A percentile compares a stretch with the other conserved stretches of the same genome.
Conservation (phyloP, 1,284 basidiomycete species). For the Sporisorium sorghi region DNA sequence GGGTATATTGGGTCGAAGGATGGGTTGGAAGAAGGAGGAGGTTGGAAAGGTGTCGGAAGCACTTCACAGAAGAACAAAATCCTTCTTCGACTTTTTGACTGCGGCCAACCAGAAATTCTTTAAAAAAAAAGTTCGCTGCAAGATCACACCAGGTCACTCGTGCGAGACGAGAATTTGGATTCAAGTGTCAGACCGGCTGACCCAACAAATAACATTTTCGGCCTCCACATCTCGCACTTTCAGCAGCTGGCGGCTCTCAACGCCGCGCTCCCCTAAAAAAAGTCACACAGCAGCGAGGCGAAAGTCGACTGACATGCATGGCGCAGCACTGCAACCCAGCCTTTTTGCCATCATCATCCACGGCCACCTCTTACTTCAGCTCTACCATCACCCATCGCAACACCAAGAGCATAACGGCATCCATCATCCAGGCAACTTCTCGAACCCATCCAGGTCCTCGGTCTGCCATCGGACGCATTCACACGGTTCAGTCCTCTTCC, state of each 20-base stretch:
- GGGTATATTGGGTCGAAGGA: constrained; percentile 33
- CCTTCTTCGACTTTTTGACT: constrained; percentile 31
- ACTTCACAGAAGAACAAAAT: constrained; percentile 1
- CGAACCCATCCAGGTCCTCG: neutral
- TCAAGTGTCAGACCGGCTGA: constrained; percentile 4
- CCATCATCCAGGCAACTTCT: neutral
- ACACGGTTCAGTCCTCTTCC: neutral
- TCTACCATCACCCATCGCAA: constrained; percentile 5
- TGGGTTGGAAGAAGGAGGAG: constrained; percentile 1
- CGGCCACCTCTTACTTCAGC: neutral
- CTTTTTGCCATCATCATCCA: constrained; percentile 1
- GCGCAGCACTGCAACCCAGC: constrained; percentile 7
- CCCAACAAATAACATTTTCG: neutral
- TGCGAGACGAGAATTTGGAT: constrained; percentile 4
- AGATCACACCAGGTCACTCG: constrained; percentile 18
- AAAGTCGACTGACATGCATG: constrained; percentile 11
- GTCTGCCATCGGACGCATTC: neutral
- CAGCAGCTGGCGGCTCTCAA: constrained; percentile 12
- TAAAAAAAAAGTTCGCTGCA: constrained; percentile 5
- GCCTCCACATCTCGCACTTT: constrained; percentile 36
- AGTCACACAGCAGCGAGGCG: neutral
- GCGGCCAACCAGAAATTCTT: constrained; percentile 37
- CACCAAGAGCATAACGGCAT: neutral
- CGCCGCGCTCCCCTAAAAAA: constrained; percentile 6
- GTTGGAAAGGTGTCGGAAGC: neutral